Conservation (phyloP, 176 grass and related monocot genomes). For the Bolboschoenus planiculmis region DNA sequence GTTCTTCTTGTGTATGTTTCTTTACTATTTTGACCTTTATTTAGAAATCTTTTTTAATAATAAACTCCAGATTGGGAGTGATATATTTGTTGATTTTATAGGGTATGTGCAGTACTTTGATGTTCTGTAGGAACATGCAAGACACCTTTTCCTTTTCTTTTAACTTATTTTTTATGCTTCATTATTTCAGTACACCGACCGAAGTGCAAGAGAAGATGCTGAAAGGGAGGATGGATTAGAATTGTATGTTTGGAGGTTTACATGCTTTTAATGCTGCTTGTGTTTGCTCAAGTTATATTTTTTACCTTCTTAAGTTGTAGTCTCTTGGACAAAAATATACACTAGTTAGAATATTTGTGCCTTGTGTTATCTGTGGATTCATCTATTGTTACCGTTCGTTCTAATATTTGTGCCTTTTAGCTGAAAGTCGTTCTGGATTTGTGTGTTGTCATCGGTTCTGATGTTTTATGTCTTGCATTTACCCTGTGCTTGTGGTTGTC, state of each 20-base stretch:
- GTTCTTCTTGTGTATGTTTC: conserved; percentile 79
- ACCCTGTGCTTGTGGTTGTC: neutral
- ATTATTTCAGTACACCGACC: conserved; percentile 60
- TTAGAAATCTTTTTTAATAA: neutral
- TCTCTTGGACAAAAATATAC: conserved; percentile 9
- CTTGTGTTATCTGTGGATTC: neutral
- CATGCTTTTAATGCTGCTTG: conserved; percentile 17
- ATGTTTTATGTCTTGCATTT: neutral
- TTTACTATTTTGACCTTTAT: neutral
- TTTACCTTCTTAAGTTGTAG: conserved; percentile 9
- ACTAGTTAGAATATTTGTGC: neutral
- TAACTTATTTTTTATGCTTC: neutral
- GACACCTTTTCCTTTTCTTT: neutral
- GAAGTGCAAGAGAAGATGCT: conserved; percentile 78
- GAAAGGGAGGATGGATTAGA: conserved; percentile 89
- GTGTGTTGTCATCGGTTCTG: neutral
- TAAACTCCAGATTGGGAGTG: neutral
- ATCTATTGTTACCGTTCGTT: conserved; percentile 17
- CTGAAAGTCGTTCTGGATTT: neutral
- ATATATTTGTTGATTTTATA: neutral
- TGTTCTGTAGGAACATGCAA: neutral
- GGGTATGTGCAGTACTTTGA: neutral
- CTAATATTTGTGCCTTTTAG: conserved; percentile 13
- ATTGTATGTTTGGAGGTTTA: neutral
- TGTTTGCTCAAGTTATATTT: neutral